Base-by-base conservation (phyloP, 1,284 basidiomycete species). In the Retiboletus flavoniger region DNA sequence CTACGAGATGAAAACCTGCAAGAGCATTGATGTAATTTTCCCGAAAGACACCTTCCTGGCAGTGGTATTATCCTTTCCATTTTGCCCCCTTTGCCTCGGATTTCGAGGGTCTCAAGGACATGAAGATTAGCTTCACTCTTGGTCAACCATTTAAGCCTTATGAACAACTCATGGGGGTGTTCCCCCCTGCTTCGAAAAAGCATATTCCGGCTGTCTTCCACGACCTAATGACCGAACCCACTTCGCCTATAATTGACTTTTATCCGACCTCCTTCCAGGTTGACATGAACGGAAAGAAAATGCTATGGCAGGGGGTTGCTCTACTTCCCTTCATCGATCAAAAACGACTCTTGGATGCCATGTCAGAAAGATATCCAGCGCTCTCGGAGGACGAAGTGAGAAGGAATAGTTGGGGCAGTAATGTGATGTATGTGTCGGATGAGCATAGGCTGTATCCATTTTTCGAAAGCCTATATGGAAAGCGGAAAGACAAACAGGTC, bases 211-310 rank as follows among this genome's bases (percentile, higher is more conserved):
- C 78, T 28, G 81, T 85, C 1, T 95, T 97, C 78, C 96, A 98
- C 47, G 71, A 77, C 7, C 82, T 99, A 41, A 99, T 99, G 97
- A 85, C 80, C 5, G 82, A 91, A 3, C 81, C 87, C 47, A 84
- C 90, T 38, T 98, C 95, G 0, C 92, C 94, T 3, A 98, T 98
- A 70, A 85, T 94, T 60, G 97, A 99, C 69, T 99, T 98, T 75
- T 98, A 98, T 72, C 97, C 97, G 0, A 67, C 79, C 6, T 85
- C 89, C 17, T 99, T 99, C 71, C 84, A 95, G 63, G 90, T 99
- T 66, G 97, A 99, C 72, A 99, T 99, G 97, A 99, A 99, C 68
- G 97, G 97, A 58, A 99, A 99, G 75, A 94, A 93, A 75, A 98
- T 99, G 95, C 82, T 91, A 2, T 99, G 97, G 97, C 97, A 99